Evolutionary conservation across 768 basidiomycete genomes (phyloP), one percentile per base, ranked within the genome.

Genomic region (Auricularia sp.): DNA sequence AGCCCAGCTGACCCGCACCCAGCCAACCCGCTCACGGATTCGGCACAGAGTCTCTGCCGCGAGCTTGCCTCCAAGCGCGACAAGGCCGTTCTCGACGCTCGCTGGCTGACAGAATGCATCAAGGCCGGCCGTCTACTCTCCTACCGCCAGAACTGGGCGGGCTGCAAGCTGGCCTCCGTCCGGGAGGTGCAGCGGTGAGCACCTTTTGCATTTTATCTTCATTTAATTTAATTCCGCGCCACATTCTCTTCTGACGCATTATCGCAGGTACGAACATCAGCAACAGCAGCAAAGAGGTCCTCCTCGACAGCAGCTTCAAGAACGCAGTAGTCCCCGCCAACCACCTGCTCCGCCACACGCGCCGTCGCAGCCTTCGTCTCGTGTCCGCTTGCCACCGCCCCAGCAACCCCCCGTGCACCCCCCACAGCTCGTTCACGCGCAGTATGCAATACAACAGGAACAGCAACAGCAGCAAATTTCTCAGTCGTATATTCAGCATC

Each of bases 21-120:
- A 93, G 92, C 94, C 65, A 87, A 92, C 69, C 87, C 92, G 3
- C 82, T 85, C 69, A 89, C 87, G 69, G 80, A 84, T 62, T 89
- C 89, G 5, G 92, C 92, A 3, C 90, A 92, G 72, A 91, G 85
- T 70, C 74, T 94, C 3, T 92, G 84, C 74, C 83, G 89, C 54
- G 89, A 91, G 70, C 92, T 90, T 73, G 83, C 82, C 1, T 82
- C 83, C 56, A 92, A 92, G 75, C 92, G 90, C 75, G 85, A 83
- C 47, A 92, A 92, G 73, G 77, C 92, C 56, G 83, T 94, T 2
- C 82, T 94, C 6, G 81, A 84, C 69, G 81, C 83, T 3, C 82
- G 83, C 58, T 94, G 92, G 92, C 81, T 91, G 24, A 81, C 82
- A 61, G 88, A 90, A 71, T 94, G 92, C 69, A 79, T 94, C 69